phyloP scores from a whole-genome alignment of 208 protist genomes.

The Leishmania lainsoni region DNA sequence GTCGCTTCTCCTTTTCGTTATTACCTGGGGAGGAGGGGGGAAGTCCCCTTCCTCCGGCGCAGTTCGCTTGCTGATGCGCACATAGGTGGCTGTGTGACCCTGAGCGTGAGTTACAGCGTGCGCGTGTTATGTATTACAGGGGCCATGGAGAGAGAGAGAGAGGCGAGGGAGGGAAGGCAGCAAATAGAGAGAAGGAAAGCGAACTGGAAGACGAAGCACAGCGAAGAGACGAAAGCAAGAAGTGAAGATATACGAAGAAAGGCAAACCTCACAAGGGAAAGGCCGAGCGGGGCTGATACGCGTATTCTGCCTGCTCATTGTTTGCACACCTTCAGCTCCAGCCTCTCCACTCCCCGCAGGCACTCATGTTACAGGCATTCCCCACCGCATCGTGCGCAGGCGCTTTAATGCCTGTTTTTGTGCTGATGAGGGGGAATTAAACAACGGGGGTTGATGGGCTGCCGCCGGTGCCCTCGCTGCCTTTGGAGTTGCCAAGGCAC shows the following conservation, averaged over 20 bases:
- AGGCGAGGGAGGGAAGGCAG: background rate
- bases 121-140: too few species aligned
- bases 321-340: too few species aligned
- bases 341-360: too few species aligned
- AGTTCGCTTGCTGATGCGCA: background rate
- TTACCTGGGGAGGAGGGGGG: background rate
- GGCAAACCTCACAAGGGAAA: background rate
- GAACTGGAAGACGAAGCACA: background rate
- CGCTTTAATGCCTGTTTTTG: background rate
- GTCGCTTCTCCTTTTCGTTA: background rate
- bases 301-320: background rate
- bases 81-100: background rate
- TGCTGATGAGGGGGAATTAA: background rate
- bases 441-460: background rate
- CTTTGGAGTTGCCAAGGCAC: background rate
- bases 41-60: background rate
- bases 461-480: background rate
- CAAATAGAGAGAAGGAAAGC: background rate
- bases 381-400: background rate
- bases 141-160: background rate
- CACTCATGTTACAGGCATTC: background rate
- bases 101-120: background rate
- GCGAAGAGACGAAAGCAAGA: background rate
- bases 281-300: background rate
- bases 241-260: background rate